Conservation (phyloP, 768 basidiomycete genomes). For the Mycena galopus region DNA sequence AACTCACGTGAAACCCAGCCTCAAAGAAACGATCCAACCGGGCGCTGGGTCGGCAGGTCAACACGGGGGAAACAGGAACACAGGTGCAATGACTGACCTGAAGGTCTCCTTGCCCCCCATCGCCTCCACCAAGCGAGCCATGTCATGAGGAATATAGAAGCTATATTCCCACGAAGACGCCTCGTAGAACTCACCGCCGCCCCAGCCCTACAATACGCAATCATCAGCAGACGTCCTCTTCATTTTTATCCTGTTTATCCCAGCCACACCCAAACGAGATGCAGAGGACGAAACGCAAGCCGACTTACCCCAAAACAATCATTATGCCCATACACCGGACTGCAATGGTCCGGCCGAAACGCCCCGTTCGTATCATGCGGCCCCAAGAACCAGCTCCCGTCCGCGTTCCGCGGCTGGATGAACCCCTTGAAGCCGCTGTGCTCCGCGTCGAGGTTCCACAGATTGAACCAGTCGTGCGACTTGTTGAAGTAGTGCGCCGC, state of each 20-base stretch:
- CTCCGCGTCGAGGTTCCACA: slow-evolving; percentile 31
- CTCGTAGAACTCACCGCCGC: slow-evolving; percentile 34
- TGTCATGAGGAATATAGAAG: slow-evolving; percentile 34
- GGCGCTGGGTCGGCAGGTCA: background rate
- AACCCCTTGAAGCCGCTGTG: slow-evolving; percentile 30
- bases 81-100: slow-evolving; percentile 13
- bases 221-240: no score
- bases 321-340: slow-evolving; percentile 32
- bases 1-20: slow-evolving; percentile 28
- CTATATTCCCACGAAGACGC: slow-evolving; percentile 36
- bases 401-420: slow-evolving; percentile 28
- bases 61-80: background rate
- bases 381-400: slow-evolving; percentile 29
- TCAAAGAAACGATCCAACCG: slow-evolving; percentile 33
- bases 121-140: slow-evolving; percentile 20
- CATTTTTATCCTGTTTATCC: no score
- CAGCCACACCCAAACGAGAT: no score
- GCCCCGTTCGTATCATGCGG: slow-evolving; percentile 3
- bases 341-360: slow-evolving; percentile 36
- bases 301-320: slow-evolving; percentile 27
- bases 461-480: slow-evolving; percentile 32
- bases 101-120: slow-evolving; percentile 28
- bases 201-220: no score
- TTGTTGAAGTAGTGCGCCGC: slow-evolving; percentile 25
- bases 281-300: no score